Base-by-base conservation (phyloP, 352 stramenopile genomes). In the Pythium dissotocum region DNA sequence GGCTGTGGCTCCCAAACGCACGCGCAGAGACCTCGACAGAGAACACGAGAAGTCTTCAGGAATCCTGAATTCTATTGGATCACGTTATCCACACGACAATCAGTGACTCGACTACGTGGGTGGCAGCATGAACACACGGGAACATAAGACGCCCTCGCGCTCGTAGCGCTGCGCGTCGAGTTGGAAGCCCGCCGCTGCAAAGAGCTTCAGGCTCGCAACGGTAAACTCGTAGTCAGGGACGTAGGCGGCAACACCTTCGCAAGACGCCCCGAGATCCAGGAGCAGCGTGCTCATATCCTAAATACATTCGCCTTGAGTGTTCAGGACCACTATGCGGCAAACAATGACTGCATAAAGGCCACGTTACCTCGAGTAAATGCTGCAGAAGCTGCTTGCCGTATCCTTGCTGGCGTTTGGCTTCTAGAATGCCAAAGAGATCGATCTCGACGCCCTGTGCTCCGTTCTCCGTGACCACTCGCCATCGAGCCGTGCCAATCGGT, bases 371-470 rank as follows among this genome's bases (percentile, higher is more conserved):
- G n/a, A 91, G 44, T 33, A 88, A 63, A 18, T 73, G 65, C 52
- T 73, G 66, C 13, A 94, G 72, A 28, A 90, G 73, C 53, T 80
- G 71, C 26, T 66, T 85, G 42, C 76, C 85, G 49, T 84, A 81
- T 61, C 82, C 82, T 33, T 78, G 76, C 12, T 75, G 61, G 28
- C 82, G 79, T 63, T 90, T 91, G 28, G 62, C 62, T 33, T 78
- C 73, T 8, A 90, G 58, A 14, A 92, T 69, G 32, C 85, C 83
- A 40, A 94, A 65, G 13, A 85, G 68, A 60, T 92, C 82, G 58
- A 94, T 82, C 21, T 79, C 70, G 10, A 77, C 80, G 38, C 85
- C 74, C 36, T 76, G 64, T 1, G 64, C 76, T 30, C 72, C 78
- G 14, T 64, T 77, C n/a, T 89, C 77, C 9, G 82, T 69, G 6